phyloP scores from a whole-genome alignment of 139 green algal species.

The Chlorella sp. region DNA sequence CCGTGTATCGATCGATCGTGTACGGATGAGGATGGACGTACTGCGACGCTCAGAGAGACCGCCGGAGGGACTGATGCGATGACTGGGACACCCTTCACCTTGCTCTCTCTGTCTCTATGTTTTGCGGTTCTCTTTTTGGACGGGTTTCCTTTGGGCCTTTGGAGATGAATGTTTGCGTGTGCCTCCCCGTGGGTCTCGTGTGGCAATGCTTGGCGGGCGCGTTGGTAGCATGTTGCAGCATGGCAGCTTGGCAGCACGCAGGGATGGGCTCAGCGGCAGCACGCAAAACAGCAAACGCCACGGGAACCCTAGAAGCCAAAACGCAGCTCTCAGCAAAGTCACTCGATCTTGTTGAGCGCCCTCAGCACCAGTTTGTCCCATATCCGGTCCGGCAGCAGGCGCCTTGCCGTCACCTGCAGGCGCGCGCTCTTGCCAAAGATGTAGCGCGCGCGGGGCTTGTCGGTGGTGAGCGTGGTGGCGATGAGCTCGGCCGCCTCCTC shows the following conservation, averaged over 20 bases:
- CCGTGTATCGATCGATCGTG: too few relatives aligned
- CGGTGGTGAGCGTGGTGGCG: not conserved
- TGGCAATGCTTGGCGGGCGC: not conserved
- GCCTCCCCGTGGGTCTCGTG: too few relatives aligned
- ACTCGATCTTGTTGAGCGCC: constrained; percentile 14
- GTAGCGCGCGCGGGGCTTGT: not conserved
- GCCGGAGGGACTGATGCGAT: too few relatives aligned
- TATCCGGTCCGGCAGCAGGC: constrained; percentile 1
- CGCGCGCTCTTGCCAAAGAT: not conserved
- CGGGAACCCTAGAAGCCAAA: too few relatives aligned
- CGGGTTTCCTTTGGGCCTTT: too few relatives aligned
- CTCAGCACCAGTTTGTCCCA: constrained; percentile 9
- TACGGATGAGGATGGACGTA: too few relatives aligned
- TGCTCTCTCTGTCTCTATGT: too few relatives aligned
- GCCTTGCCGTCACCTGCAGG: not conserved
- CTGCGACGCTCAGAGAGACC: too few relatives aligned
- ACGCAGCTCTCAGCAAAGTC: not conserved
- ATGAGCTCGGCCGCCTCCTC: not conserved
- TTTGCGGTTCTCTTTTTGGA: too few relatives aligned
- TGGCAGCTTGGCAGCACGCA: not conserved
- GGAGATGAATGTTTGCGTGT: too few relatives aligned
- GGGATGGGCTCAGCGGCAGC: not conserved
- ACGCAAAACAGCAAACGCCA: not conserved
- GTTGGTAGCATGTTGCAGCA: not conserved
- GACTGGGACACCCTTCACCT: too few relatives aligned